phyloP scores from a whole-genome alignment of 345 rosid genomes.

The Bretschneidera sinensis region DNA sequence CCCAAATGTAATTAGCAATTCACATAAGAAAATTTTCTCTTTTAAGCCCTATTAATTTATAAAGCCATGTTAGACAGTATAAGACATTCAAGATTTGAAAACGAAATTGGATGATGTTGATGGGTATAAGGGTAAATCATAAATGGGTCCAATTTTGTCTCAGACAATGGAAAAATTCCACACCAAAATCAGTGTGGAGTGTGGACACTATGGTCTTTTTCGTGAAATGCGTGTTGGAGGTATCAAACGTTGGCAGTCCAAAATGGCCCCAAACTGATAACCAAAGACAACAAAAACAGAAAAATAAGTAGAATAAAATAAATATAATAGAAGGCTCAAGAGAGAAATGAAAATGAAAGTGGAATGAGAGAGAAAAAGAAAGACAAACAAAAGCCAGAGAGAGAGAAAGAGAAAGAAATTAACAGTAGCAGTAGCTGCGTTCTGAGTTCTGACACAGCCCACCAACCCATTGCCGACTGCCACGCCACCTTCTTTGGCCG shows the following conservation, averaged over 20 bases:
- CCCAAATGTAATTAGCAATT: too few relatives aligned
- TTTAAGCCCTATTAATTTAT: too few relatives aligned
- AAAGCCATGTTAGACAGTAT: too few relatives aligned
- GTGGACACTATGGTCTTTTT: background rate
- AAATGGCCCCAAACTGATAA: background rate
- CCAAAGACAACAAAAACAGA: background rate
- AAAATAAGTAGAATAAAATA: background rate
- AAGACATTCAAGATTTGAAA: too few relatives aligned
- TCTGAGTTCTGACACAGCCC: background rate
- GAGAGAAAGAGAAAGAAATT: background rate
- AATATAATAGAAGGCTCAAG: conserved; percentile 7
- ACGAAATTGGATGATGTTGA: too few relatives aligned
- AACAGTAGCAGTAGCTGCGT: background rate
- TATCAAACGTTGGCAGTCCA: background rate
- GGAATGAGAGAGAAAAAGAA: conserved; percentile 13
- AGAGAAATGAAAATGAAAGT: background rate
- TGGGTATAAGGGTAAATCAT: too few relatives aligned
- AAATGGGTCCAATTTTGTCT: too few relatives aligned
- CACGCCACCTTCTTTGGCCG: conserved; percentile 17
- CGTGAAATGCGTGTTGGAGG: background rate
- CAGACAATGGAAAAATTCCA: too few relatives aligned
- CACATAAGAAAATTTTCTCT: too few relatives aligned
- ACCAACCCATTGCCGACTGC: conserved; percentile 10
- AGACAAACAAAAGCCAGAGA: background rate
- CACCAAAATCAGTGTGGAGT: background rate